A percentile compares a stretch with the other conserved stretches of the same genome.
phyloP scores from a whole-genome alignment of 441 rosid genomes.

The Populus trichocarpa region DNA sequence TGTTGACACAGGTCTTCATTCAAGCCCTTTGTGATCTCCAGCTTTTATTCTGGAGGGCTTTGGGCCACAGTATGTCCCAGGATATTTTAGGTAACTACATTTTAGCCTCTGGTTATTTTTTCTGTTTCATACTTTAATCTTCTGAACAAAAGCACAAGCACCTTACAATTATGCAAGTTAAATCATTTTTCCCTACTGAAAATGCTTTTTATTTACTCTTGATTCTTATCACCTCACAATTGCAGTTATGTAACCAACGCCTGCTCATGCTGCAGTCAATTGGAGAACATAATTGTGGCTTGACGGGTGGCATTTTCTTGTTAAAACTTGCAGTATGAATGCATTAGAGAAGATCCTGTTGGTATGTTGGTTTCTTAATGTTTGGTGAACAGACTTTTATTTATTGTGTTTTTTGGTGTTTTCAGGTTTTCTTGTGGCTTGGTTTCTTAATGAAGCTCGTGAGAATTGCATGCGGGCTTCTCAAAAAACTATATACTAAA shows the following conservation, averaged over 20 bases:
- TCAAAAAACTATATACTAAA: conserved; percentile 26
- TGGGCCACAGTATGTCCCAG: conserved; percentile 44
- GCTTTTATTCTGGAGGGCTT: conserved; percentile 49
- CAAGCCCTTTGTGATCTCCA: conserved; percentile 62
- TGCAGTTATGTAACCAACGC: conserved; percentile 47
- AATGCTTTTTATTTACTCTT: background rate
- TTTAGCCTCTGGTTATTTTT: background rate
- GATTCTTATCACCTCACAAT: background rate
- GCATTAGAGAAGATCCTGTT: background rate
- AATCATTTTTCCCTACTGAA: background rate
- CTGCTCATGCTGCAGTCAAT: conserved; percentile 62
- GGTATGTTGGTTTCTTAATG: background rate
- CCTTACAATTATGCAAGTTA: background rate
- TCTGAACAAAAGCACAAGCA: background rate
- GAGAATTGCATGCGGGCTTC: conserved; percentile 38
- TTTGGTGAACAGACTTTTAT: background rate
- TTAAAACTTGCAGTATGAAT: conserved; percentile 52
- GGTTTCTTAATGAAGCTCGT: conserved; percentile 49
- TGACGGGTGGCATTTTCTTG: conserved; percentile 58
- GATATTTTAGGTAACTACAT: conserved; percentile 50
- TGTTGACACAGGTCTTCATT: conserved; percentile 41
- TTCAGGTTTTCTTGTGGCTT: conserved; percentile 54
- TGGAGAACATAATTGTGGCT: conserved; percentile 43
- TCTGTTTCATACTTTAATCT: background rate
- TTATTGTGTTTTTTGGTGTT: conserved; percentile 3